Evolutionary conservation across 306 rosid species (phyloP).

Genomic region (Dryas drummondii): DNA sequence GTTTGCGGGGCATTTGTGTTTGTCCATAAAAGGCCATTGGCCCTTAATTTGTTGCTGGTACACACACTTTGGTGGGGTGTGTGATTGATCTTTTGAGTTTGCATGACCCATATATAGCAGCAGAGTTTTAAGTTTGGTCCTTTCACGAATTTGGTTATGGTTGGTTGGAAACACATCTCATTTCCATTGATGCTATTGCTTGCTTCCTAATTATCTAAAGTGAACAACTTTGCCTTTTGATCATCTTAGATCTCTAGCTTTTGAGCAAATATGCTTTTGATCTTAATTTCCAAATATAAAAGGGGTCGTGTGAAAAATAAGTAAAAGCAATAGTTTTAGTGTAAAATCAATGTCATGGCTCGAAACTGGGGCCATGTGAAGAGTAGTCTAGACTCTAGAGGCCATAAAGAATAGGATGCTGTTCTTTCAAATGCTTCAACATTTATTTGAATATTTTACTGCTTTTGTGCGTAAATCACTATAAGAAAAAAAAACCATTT

Average conservation of each 20-base stretch:
- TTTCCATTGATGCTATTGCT: background rate
- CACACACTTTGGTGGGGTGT: background rate
- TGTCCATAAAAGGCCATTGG: constrained; percentile 17
- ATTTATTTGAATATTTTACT: no score
- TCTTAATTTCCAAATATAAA: background rate
- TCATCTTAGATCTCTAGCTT: no score
- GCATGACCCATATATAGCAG: background rate
- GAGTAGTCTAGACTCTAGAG: background rate
- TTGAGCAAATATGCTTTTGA: background rate
- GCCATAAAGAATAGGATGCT: background rate
- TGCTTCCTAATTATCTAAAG: background rate
- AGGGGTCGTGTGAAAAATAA: background rate
- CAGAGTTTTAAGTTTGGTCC: background rate
- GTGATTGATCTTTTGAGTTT: background rate
- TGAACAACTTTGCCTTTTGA: background rate
- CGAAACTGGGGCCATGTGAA: background rate
- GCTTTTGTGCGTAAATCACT: no score
- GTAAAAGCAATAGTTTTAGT: background rate
- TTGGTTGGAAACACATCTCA: constrained; percentile 22
- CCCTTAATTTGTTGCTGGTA: background rate
- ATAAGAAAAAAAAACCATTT: no score
- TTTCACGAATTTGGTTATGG: constrained; percentile 16
- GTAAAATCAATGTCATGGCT: constrained; percentile 4
- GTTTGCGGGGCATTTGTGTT: constrained; percentile 27
- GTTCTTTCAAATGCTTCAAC: background rate